Base-by-base conservation (phyloP, 805 yeast genomes). In the Clavispora asparagi region DNA sequence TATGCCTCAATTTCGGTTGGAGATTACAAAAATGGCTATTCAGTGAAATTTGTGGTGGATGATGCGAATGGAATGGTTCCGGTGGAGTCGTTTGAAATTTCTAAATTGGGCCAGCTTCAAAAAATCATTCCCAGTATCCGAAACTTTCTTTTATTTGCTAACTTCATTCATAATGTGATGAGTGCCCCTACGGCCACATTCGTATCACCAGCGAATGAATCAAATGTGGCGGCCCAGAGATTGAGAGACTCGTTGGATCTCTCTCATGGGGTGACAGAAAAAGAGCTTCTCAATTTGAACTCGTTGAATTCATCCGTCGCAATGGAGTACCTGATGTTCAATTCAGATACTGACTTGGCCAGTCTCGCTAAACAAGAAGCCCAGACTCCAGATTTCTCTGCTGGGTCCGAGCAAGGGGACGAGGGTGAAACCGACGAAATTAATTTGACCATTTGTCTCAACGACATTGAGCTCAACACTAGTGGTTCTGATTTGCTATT, bases 261-360 rank as follows among this genome's bases (percentile, higher is more conserved):
- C 23, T 52, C 73, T 3, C 58, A 59, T 32, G 67, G 68, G 43
- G 70, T 67, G 19, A 63, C 72, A 1, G 71, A 68, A 44, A 74
- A 68, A 43, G 74, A 71, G 50, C 56, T 71, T 11, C 45, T 66
- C 17, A 67, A 68, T 8, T 55, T 71, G 39, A 65, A 56, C 53
- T 62, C 68, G 2, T 33, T 33, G 25, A 33, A 33, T 4, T 17
- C 37, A 8, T 14, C 35, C 17, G 53, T 64, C 2, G 50, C 64
- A 3, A 33, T 43, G 19, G 54, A 54, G 13, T 50, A 52, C 32
- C 42, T 51, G 41, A 42, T 50, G 43, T 40, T 45, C 16, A 44
- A 42, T 23, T 46, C 43, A 23, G 49, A 48, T 14, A 41, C 46
- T n/a, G 58, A 61, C 25, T 53, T 68, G 23, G 67, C 62, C 5